These are phyloP conservation scores for Fusarium stilboides DNA, from an alignment of 2,329 filamentous ascomycete species.

Conservation along the genomic window DNA sequence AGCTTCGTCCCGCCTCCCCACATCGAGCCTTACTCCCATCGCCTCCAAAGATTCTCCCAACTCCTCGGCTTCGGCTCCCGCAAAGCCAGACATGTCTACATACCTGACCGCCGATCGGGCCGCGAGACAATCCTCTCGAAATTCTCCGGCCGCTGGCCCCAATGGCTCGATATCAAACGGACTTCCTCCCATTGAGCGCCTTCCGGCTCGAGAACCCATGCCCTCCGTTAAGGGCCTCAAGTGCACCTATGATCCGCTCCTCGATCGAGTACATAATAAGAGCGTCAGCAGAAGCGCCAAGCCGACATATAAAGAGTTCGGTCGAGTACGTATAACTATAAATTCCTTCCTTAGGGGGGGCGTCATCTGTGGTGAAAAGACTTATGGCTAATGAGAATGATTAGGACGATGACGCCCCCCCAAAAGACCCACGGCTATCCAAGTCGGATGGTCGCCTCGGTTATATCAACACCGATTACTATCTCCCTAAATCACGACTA, in stretches of 20 bases:
- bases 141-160: constrained; percentile 49
- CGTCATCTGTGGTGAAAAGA: constrained; percentile 70
- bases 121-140: constrained; percentile 48
- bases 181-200: constrained; percentile 57
- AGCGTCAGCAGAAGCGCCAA: constrained; percentile 70
- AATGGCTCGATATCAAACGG: constrained; percentile 56
- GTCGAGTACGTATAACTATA: constrained; percentile 73
- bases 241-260: constrained; percentile 73
- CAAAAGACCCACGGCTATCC: constrained; percentile 86
- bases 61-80: constrained; percentile 63
- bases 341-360: constrained; percentile 64
- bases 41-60: constrained; percentile 68
- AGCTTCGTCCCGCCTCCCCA: constrained; percentile 59
- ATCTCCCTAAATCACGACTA: constrained; percentile 78
- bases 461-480: constrained; percentile 79
- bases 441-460: constrained; percentile 73
- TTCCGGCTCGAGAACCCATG: constrained; percentile 70
- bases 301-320: constrained; percentile 75
- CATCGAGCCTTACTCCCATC: constrained; percentile 65
- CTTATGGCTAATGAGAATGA: constrained; percentile 72
- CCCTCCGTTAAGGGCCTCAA: constrained; percentile 69
- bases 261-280: constrained; percentile 66
- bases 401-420: constrained; percentile 84
- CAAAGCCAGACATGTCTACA: constrained; percentile 70
- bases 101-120: constrained; percentile 62